Percentiles rank a stretch among this genome's conserved stretches.
phyloP scores from a whole-genome alignment of 805 yeast species.

The Middelhovenomyces tepae region DNA sequence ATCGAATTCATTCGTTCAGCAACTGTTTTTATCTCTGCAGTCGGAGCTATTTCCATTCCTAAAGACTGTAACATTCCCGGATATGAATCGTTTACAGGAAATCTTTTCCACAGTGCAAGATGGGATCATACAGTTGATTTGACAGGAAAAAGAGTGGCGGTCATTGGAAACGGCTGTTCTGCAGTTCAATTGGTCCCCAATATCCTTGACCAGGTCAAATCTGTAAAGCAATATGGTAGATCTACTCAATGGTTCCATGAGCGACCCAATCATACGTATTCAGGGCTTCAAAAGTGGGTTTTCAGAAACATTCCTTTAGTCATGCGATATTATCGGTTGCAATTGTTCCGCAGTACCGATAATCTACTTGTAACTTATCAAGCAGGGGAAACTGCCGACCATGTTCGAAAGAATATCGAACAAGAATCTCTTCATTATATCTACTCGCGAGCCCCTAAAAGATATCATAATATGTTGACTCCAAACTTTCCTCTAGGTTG shows the following conservation, averaged over 20 bases:
- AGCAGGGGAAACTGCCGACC: slow-evolving; percentile 10
- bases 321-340: slow-evolving; percentile 6
- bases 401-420: slow-evolving; percentile 6
- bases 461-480: slow-evolving; percentile 7
- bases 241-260: slow-evolving; percentile 15
- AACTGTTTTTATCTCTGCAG: slow-evolving; percentile 6
- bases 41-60: slow-evolving; percentile 7
- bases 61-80: slow-evolving; percentile 6
- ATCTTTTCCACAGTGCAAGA: slow-evolving; percentile 8
- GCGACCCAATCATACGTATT: slow-evolving; percentile 9
- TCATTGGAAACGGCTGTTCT: slow-evolving; percentile 17
- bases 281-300: slow-evolving; percentile 7
- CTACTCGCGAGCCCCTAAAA: slow-evolving; percentile 6
- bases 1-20: slow-evolving; percentile 2
- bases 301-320: slow-evolving; percentile 9
- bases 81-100: slow-evolving; percentile 8
- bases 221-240: slow-evolving; percentile 13
- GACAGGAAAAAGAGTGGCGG: slow-evolving; percentile 15
- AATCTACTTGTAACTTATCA: slow-evolving; percentile 5
- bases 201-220: slow-evolving; percentile 9
- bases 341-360: slow-evolving; percentile 9
- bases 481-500: no score
- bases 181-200: slow-evolving; percentile 16
- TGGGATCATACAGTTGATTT: slow-evolving; percentile 10
- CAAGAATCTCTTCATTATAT: slow-evolving; percentile 7